Base-by-base conservation (phyloP, 1,284 basidiomycete species). In the Vanrija humicola region DNA sequence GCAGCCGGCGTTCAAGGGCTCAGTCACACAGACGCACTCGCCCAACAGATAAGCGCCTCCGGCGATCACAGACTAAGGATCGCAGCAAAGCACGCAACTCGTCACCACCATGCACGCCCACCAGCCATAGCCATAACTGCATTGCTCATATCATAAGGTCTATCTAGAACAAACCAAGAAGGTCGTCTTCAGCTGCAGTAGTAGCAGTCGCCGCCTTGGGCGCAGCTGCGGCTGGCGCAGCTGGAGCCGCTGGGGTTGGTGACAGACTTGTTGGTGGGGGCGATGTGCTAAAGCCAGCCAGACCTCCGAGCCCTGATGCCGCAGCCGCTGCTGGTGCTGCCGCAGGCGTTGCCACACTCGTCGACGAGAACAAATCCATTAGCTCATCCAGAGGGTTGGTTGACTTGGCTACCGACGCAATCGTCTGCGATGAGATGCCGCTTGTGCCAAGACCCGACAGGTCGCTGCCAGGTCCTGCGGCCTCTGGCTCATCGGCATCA, bases 381-480 rank as follows among this genome's bases (percentile, higher is more conserved):
- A 94, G 81, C 72, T 91, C 90, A 76, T 95, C 92, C 43, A 95
- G 80, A 2, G 92, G 92, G 72, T 95, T 95, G 57, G 73, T 68
- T n/a, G 76, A 65, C 58, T 75, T 75, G 7, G 73, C 72, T 1
- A 64, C 73, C 0, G 63, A 60, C 3, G 69, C 67, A 43, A 75
- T 73, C 5, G 64, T 59, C 21, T 64, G 57, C 19, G 56, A 60
- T 2, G 68, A 66, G 48, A 73, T 70, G 29, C 53, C 38, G 46
- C 53, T 43, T 46, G 43, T 21, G 45, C 34, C 18, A 10, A 50
- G 45, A 14, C 40, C 46, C 5, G 45, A 26, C 5, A 55, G 48
- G 39, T 44, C 47, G 61, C 83, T 83, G 25, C 60, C 48, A 19
- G 81, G 15, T 2, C 34, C 28, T 16, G 50, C 46, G 9, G 45